Percentiles rank a stretch among this genome's conserved stretches.
Conservation (phyloP, 371 early-diverging fungal species). For the Paraphysoderma sedebokerense region DNA sequence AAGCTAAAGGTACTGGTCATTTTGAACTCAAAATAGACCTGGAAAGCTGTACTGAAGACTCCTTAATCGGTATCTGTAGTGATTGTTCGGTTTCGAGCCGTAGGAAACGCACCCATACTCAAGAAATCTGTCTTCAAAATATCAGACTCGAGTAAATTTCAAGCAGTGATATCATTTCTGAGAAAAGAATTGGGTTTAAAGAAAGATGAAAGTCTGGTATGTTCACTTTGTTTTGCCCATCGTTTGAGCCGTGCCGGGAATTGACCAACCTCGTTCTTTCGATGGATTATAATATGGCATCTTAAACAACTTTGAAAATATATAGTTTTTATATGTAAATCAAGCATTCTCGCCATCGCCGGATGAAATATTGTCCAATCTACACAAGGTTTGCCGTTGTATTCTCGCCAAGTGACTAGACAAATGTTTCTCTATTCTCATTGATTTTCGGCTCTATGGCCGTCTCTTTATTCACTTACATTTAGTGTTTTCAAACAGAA, state of each 20-base stretch:
- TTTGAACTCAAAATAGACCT: too few relatives aligned
- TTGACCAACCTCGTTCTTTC: too few relatives aligned
- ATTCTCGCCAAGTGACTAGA: too few relatives aligned
- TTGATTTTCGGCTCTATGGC: too few relatives aligned
- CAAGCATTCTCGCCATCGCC: constrained; percentile 88
- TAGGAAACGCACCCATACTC: constrained; percentile 82
- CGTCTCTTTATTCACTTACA: constrained; percentile 1
- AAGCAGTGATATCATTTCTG: constrained; percentile 64
- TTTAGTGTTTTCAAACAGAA: constrained; percentile 59
- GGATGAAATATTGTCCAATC: constrained; percentile 65
- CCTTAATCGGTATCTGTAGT: too few relatives aligned
- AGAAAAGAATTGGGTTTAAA: constrained; percentile 53
- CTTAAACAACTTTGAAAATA: too few relatives aligned
- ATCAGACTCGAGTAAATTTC: constrained; percentile 58
- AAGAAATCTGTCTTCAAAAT: constrained; percentile 73
- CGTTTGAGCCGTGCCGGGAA: too few relatives aligned
- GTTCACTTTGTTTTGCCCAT: too few relatives aligned
- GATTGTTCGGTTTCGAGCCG: constrained; percentile 63
- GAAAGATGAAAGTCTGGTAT: constrained; percentile 50
- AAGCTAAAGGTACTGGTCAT: too few relatives aligned
- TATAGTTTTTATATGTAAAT: constrained; percentile 75
- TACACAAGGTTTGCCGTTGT: constrained; percentile 75
- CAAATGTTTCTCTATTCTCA: too few relatives aligned
- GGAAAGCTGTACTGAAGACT: too few relatives aligned
- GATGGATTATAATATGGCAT: too few relatives aligned